These are phyloP conservation scores for Rhexocercosporidium sp. DNA, from an alignment of 2,329 filamentous ascomycete genomes.

Conservation along the genomic window DNA sequence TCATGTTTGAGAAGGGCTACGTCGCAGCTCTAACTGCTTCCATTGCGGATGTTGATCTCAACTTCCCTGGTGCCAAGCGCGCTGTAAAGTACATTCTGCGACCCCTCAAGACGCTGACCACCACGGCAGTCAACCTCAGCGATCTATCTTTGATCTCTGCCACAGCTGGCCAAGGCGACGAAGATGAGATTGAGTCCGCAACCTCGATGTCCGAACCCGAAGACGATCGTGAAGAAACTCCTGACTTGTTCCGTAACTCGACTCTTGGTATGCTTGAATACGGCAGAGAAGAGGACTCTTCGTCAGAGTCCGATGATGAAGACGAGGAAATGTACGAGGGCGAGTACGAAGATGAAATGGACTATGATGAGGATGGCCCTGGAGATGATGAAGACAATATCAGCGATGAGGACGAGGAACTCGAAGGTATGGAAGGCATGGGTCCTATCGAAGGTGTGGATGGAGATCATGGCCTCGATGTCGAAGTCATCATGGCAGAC, in stretches of 20 bases:
- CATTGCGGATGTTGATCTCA: slow-evolving; percentile 93
- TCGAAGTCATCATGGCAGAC: slow-evolving; percentile 80
- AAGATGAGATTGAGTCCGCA: slow-evolving; percentile 86
- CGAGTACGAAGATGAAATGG: slow-evolving; percentile 84
- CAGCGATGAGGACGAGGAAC: slow-evolving; percentile 85
- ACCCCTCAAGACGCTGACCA: slow-evolving; percentile 84
- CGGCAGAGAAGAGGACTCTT: slow-evolving; percentile 79
- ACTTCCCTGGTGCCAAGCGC: slow-evolving; percentile 89
- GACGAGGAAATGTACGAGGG: slow-evolving; percentile 94
- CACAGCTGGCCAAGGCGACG: slow-evolving; percentile 70
- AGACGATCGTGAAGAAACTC: slow-evolving; percentile 89
- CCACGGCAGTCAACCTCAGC: slow-evolving; percentile 85
- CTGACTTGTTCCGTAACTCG: slow-evolving; percentile 95
- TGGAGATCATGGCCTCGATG: slow-evolving; percentile 62
- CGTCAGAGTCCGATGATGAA: slow-evolving; percentile 71
- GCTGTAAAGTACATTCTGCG: slow-evolving; percentile 96
- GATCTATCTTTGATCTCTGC: slow-evolving; percentile 69
- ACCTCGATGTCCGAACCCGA: slow-evolving; percentile 90
- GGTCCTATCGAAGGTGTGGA: slow-evolving; percentile 81
- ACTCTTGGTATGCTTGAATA: slow-evolving; percentile 94
- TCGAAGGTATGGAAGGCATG: slow-evolving; percentile 83
- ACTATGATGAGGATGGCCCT: slow-evolving; percentile 41
- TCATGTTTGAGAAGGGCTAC: slow-evolving; percentile 99
- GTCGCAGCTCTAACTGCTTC: slow-evolving; percentile 87
- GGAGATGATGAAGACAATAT: slow-evolving; percentile 84